A percentile compares a stretch with the other conserved stretches of the same genome.
Conservation (phyloP, 495 filamentous ascomycete species). For the Hypoxylon intermedium region DNA sequence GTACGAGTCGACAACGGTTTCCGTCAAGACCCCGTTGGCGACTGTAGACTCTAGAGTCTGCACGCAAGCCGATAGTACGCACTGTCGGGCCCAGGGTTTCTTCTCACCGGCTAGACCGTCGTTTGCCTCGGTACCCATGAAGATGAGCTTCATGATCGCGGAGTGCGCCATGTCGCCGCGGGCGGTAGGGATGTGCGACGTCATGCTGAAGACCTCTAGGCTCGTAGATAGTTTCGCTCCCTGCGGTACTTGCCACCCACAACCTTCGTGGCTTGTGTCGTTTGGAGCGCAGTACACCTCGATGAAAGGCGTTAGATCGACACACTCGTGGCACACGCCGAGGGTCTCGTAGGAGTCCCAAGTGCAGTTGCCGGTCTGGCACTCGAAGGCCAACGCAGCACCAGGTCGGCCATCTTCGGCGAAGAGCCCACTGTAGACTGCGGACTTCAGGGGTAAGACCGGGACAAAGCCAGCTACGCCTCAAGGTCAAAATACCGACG, state of each 20-base stretch:
- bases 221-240: constrained; percentile 28
- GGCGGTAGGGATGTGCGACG: constrained; percentile 31
- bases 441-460: constrained; percentile 43
- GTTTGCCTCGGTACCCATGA: constrained; percentile 37
- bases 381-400: constrained; percentile 30
- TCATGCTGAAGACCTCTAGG: constrained; percentile 38
- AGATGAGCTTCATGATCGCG: constrained; percentile 40
- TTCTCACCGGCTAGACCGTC: constrained; percentile 5
- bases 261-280: not conserved
- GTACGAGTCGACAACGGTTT: constrained; percentile 14
- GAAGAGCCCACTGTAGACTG: constrained; percentile 45
- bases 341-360: constrained; percentile 41
- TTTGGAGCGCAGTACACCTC: constrained; percentile 26
- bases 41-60: constrained; percentile 21
- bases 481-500: not conserved
- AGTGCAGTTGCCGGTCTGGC: constrained; percentile 41
- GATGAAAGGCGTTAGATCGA: constrained; percentile 40
- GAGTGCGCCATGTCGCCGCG: constrained; percentile 32
- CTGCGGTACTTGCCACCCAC: constrained; percentile 37
- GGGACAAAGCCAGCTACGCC: constrained; percentile 35
- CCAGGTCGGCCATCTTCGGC: constrained; percentile 39
- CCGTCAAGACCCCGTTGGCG: constrained; percentile 24
- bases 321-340: constrained; percentile 39
- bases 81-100: constrained; percentile 36
- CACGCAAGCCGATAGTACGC: constrained; percentile 26